Base-by-base conservation (phyloP, 1,139 yeast genomes). In the Geotrichum aggregatum region DNA sequence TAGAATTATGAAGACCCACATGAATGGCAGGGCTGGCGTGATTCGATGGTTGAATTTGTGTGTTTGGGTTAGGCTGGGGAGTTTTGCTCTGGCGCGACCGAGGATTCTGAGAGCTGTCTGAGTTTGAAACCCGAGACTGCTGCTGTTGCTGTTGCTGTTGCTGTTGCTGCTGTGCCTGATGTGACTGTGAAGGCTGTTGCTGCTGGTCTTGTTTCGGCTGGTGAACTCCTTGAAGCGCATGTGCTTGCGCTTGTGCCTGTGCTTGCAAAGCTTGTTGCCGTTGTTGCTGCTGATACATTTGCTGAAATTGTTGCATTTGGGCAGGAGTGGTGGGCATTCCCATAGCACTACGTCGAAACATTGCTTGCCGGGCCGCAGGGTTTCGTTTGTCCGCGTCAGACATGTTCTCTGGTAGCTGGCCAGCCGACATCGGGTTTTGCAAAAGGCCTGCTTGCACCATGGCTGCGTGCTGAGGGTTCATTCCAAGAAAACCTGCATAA, bases 321-420 rank as follows among this genome's bases (percentile, higher is more conserved):
- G 35, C 38, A 24, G 44, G 39, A 22, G 16, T 28, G 7, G 30
- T 31, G 2, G 38, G 41, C 16, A 41, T 21, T n/a, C n/a, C n/a
- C n/a, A n/a, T n/a, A 48, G 39, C 56, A 60, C 52, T 57, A 59
- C 51, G 58, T 22, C 22, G 56, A 36, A 46, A 47, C 26, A 45
- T 8, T n/a, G 26, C 21, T 46, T 50, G 22, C 49, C 22, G 14
- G n/a, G n/a, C n/a, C 8, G 50, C 53, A 35, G 41, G 30, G 46
- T 59, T 60, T 21, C 67, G 60, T 50, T 62, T 62, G 44, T 65
- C 67, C 19, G 61, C 63, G 34, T 64, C 66, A 16, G 60, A 53
- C 61, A 63, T 56, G 45, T 56, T 56, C 10, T 60, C 64, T 10
- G 61, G 61, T 41, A 58, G 48, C 14, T 52, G 52, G 13, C 47